Evolutionary conservation across 2,329 filamentous ascomycete species (phyloP).

Genomic region (Microdochium nivale): DNA sequence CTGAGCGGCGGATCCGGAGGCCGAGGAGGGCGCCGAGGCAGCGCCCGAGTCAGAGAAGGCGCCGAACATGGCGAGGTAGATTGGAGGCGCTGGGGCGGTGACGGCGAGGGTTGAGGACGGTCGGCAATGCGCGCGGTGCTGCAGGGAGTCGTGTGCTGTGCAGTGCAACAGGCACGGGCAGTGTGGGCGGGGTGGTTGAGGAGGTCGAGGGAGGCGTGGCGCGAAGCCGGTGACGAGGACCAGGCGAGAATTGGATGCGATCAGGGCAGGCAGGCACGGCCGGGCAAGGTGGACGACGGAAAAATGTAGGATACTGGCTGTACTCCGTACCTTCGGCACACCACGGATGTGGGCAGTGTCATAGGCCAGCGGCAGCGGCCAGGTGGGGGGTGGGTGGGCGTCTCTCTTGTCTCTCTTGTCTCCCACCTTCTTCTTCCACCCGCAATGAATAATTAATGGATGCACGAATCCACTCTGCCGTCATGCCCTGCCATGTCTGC

Average conservation of each 20-base stretch:
- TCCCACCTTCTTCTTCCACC: no score
- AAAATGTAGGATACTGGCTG: background rate
- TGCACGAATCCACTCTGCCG: no score
- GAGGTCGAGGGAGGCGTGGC: background rate
- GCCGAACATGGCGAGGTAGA: background rate
- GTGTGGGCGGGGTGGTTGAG: no score
- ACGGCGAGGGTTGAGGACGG: background rate
- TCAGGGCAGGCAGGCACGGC: background rate
- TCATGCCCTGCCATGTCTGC: no score
- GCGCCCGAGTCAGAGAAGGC: slow-evolving; percentile 25
- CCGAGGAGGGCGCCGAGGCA: no score
- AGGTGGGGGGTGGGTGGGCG: no score
- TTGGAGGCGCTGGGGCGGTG: background rate
- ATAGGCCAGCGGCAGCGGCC: background rate
- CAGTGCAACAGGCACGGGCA: background rate
- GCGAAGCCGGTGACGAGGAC: background rate
- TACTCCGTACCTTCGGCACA: background rate
- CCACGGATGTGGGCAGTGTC: background rate
- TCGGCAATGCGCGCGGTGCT: no score
- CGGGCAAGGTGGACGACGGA: background rate
- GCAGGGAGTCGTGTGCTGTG: background rate
- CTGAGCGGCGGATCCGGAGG: slow-evolving; percentile 30
- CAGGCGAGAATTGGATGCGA: background rate
- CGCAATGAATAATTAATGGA: no score
- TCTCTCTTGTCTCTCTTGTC: no score